Evolutionary conservation across 257 asterid species (phyloP).

Genomic region (Nicotiana tomentosiformis): DNA sequence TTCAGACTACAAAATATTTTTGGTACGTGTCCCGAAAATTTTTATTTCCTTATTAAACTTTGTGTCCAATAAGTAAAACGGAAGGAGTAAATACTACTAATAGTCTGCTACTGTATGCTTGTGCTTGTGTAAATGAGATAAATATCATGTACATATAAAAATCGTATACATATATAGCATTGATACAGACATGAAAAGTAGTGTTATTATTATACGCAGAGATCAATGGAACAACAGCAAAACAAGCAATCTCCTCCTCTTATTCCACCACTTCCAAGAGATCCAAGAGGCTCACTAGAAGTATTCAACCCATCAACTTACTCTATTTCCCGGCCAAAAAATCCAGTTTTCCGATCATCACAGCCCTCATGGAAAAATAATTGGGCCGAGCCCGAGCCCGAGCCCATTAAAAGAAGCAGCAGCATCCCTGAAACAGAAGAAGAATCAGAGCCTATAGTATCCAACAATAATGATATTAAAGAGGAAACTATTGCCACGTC

Average conservation of each 20-base stretch:
- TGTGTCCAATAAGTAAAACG: not conserved
- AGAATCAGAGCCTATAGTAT: not conserved
- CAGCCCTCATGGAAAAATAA: constrained; percentile 47
- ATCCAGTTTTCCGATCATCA: constrained; percentile 36
- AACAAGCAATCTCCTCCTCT: constrained; percentile 25
- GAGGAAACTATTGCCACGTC: constrained; percentile 27
- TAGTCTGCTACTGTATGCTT: not conserved
- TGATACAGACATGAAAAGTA: not conserved
- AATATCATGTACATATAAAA: too few species aligned
- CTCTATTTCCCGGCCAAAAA: constrained; percentile 18
- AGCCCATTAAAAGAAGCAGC: not conserved
- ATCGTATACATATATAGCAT: not conserved
- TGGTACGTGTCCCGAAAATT: too few species aligned
- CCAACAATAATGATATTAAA: constrained; percentile 16
- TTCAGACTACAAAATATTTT: too few species aligned
- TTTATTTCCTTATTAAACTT: too few species aligned
- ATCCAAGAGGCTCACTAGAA: constrained; percentile 76
- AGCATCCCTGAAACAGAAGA: not conserved
- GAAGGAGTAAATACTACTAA: too few species aligned
- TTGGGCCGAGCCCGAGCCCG: constrained; percentile 14
- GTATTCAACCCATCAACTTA: constrained; percentile 67
- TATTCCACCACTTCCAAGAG: constrained; percentile 58
- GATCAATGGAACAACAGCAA: constrained; percentile 45
- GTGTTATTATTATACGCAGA: constrained; percentile 13
- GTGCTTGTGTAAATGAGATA: not conserved